Conservation (phyloP, 2,329 filamentous ascomycete species). For the Aspergillus amoenus region DNA sequence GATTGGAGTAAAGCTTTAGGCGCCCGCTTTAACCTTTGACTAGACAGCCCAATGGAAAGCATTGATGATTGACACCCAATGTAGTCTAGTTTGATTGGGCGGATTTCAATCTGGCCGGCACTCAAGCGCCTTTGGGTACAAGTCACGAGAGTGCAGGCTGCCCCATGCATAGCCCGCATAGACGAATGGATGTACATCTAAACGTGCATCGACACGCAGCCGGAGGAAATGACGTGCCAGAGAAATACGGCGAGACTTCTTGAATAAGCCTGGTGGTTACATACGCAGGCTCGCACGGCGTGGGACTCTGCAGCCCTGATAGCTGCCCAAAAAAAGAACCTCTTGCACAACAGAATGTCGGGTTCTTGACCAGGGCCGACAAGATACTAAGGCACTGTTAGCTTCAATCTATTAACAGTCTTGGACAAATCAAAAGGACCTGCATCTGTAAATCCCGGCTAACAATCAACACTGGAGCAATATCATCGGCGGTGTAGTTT, state of each 20-base stretch:
- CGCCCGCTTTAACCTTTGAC: conserved; percentile 4
- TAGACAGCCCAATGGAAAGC: conserved; percentile 10
- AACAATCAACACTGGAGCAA: conserved; percentile 16
- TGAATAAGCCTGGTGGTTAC: conserved; percentile 12
- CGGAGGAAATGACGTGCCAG: conserved; percentile 21
- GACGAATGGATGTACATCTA: conserved; percentile 7
- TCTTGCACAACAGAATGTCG: conserved; percentile 16
- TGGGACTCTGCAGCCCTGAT: conserved; percentile 23
- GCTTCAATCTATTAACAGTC: conserved; percentile 2
- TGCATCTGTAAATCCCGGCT: conserved; percentile 15
- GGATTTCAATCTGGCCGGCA: conserved; percentile 10
- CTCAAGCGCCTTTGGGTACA: conserved; percentile 12
- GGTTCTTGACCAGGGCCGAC: conserved; percentile 21
- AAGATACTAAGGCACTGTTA: conserved; percentile 18
- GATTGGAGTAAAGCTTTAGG: conserved; percentile 1
- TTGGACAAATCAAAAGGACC: conserved; percentile 18
- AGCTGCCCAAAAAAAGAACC: conserved; percentile 25
- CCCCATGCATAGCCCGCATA: conserved; percentile 1
- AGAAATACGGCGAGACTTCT: conserved; percentile 7
- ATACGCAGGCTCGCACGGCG: conserved; percentile 22
- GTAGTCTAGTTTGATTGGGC: conserved; percentile 9
- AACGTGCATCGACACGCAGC: conserved; percentile 9
- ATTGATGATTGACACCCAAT: conserved; percentile 9
- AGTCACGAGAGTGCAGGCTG: conserved; percentile 17
- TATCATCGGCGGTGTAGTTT: conserved; percentile 12